A percentile compares a stretch with the other conserved stretches of the same genome.
Conservation (phyloP, 805 yeast genomes). For the Pichia californica region DNA sequence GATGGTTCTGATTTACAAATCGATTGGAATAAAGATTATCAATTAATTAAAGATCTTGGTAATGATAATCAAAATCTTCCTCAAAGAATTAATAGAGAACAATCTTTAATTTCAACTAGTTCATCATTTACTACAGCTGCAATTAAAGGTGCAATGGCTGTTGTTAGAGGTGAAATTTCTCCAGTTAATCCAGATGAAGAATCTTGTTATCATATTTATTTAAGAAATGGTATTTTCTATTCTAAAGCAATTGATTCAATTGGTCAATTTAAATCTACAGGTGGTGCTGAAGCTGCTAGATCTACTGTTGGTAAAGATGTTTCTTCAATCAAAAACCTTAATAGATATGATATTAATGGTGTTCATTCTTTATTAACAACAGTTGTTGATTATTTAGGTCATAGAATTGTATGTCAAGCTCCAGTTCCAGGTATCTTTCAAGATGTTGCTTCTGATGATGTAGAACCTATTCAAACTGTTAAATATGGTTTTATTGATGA, state of each 20-base stretch:
- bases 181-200: conserved; percentile 80
- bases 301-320: conserved; percentile 76
- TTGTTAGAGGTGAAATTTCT: conserved; percentile 63
- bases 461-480: conserved; percentile 43
- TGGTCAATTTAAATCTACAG: conserved; percentile 57
- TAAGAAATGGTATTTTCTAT: conserved; percentile 82
- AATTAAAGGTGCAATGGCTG: conserved; percentile 69
- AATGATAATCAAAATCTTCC: conserved; percentile 38
- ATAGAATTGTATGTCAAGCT: conserved; percentile 83
- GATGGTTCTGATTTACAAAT: conserved; percentile 53
- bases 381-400: conserved; percentile 87
- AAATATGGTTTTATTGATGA: conserved; percentile 72
- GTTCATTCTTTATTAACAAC: conserved; percentile 71
- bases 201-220: conserved; percentile 54
- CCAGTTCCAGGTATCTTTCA: conserved; percentile 88
- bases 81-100: conserved; percentile 71
- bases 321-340: conserved; percentile 60
- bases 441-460: conserved; percentile 34
- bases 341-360: conserved; percentile 55
- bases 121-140: conserved; percentile 75
- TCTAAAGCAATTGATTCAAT: conserved; percentile 68
- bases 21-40: conserved; percentile 92
- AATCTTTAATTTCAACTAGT: conserved; percentile 60
- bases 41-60: conserved; percentile 70
- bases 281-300: conserved; percentile 84